phyloP scores from a whole-genome alignment of 768 basidiomycete genomes.

The Hortiboletus campestris region DNA sequence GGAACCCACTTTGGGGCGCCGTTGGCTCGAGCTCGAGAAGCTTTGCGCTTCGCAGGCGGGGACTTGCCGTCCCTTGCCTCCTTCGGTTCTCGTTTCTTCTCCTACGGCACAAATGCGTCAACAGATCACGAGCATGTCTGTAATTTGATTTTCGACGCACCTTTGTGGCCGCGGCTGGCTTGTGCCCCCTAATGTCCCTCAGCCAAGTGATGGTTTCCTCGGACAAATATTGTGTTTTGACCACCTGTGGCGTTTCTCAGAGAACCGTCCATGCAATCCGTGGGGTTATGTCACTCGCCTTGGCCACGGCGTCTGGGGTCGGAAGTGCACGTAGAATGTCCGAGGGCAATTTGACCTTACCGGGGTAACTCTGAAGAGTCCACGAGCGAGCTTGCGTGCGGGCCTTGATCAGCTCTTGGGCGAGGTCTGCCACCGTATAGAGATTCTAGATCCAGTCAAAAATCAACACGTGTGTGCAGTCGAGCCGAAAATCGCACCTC shows the following conservation, averaged over 20 bases:
- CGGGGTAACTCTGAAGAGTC: conserved; percentile 77
- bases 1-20: conserved; percentile 26
- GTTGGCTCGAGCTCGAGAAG: conserved; percentile 34
- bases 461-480: not conserved
- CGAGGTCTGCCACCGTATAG: conserved; percentile 83
- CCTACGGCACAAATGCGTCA: conserved; percentile 22
- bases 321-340: conserved; percentile 80
- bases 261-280: not conserved
- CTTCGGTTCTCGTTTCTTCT: conserved; percentile 34
- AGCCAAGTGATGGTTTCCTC: conserved; percentile 60
- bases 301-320: conserved; percentile 59
- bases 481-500: conserved; percentile 46
- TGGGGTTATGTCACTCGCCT: conserved; percentile 40
- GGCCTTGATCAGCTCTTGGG: conserved; percentile 80
- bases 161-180: conserved; percentile 33
- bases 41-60: conserved; percentile 53
- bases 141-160: conserved; percentile 11
- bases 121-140: conserved; percentile 1
- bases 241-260: conserved; percentile 44
- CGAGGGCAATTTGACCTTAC: conserved; percentile 71
- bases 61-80: conserved; percentile 54
- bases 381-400: conserved; percentile 64
- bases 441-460: conserved; percentile 57
- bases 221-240: conserved; percentile 67
- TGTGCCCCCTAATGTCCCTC: conserved; percentile 42